These are phyloP conservation scores for Pyrus hybrid DNA, from an alignment of 331 rosid species.

Conservation along the genomic window DNA sequence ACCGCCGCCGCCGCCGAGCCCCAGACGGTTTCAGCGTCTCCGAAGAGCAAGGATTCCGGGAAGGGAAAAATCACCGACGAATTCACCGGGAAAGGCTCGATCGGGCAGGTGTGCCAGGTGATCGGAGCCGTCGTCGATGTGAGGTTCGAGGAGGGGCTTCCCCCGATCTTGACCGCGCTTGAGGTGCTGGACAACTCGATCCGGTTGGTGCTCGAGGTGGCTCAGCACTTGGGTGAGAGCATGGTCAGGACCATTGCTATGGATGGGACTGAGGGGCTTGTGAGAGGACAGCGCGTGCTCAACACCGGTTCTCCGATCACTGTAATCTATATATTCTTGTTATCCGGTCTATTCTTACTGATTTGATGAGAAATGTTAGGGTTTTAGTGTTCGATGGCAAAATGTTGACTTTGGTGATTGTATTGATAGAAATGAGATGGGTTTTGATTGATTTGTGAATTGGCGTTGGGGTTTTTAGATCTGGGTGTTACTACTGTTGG, in stretches of 20 bases:
- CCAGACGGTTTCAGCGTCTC: slow-evolving; percentile 22
- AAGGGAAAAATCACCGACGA: slow-evolving; percentile 73
- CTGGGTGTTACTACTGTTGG: not conserved
- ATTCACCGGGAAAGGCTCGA: slow-evolving; percentile 75
- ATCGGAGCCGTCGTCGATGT: slow-evolving; percentile 98
- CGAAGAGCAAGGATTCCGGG: slow-evolving; percentile 20
- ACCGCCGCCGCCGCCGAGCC: slow-evolving; percentile 60
- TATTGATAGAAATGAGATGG: not conserved
- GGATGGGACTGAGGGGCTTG: slow-evolving; percentile 99
- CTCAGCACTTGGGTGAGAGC: slow-evolving; percentile 95
- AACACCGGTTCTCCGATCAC: slow-evolving; percentile 98
- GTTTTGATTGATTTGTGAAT: not conserved
- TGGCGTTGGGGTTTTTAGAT: not conserved
- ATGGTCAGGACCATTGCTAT: slow-evolving; percentile 91
- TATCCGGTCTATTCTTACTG: not conserved
- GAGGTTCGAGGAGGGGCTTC: slow-evolving; percentile 77
- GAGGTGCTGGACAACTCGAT: slow-evolving; percentile 70
- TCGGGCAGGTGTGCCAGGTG: slow-evolving; percentile 92
- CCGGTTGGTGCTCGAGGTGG: slow-evolving; percentile 91
- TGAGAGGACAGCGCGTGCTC: slow-evolving; percentile 84
- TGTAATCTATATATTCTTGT: slow-evolving; percentile 24
- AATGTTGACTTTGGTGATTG: not conserved
- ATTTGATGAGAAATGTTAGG: not conserved
- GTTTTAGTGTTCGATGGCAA: not conserved
- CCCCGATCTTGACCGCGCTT: slow-evolving; percentile 88